phyloP scores from a whole-genome alignment of 768 basidiomycete genomes.

The Pisolithus orientalis region DNA sequence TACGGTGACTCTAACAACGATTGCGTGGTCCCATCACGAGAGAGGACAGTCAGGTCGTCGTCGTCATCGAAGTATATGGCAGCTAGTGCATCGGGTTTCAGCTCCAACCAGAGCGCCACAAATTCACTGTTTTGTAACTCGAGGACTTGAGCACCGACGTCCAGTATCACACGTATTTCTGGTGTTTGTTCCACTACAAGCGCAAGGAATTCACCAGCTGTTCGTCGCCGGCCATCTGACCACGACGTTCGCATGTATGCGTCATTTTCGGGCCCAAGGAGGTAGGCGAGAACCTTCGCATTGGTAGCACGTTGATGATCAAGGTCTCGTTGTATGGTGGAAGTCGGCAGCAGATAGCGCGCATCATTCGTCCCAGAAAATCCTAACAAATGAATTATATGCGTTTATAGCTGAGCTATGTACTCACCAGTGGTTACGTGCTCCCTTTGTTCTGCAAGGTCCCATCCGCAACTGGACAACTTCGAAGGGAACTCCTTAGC shows the following conservation, averaged over 20 bases:
- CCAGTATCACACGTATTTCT: conserved; percentile 39
- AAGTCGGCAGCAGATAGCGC: conserved; percentile 14
- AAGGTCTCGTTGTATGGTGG: conserved; percentile 21
- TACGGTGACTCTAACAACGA: conserved; percentile 33
- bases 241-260: conserved; percentile 17
- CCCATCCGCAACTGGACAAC: conserved; percentile 32
- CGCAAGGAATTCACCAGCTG: conserved; percentile 19
- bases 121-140: conserved; percentile 38
- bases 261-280: conserved; percentile 30
- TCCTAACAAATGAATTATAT: conserved; percentile 9
- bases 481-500: conserved; percentile 32
- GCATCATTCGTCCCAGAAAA: conserved; percentile 45
- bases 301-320: conserved; percentile 36
- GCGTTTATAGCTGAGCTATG: neutral
- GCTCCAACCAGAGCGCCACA: conserved; percentile 14
- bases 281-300: conserved; percentile 28
- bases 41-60: conserved; percentile 27
- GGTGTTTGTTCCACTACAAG: conserved; percentile 26
- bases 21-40: conserved; percentile 13
- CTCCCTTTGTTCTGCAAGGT: conserved; percentile 24
- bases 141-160: conserved; percentile 50
- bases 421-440: conserved; percentile 12
- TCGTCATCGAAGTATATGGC: conserved; percentile 34
- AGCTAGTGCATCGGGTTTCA: conserved; percentile 25
- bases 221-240: conserved; percentile 19